Evolutionary conservation across 345 rosid species (phyloP), one percentile per base, ranked within the genome.

Genomic region (Salix udensis): DNA sequence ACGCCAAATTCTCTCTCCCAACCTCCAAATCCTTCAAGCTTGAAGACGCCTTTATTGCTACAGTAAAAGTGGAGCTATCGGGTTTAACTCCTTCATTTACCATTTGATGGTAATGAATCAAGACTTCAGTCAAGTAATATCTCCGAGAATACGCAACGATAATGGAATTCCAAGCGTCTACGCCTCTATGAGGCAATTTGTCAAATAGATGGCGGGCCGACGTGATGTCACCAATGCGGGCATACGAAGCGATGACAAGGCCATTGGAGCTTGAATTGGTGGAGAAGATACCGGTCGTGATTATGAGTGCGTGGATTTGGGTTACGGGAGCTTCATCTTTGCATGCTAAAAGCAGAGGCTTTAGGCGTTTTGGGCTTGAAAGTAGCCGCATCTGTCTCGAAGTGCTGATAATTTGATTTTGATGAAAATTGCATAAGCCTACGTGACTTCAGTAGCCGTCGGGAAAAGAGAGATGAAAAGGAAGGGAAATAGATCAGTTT

Each of bases 21-120:
- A 34, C 72, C 77, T 84, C 76, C 75, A 78, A 52, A 58, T 79
- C 88, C 88, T 74, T 76, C 79, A 83, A 79, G 67, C 72, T 86
- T 24, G 87, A 82, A 64, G 97, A 91, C 0, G 95, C 98, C 81
- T 91, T 91, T 61, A 93, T 79, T 3, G 90, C 83, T 16, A 91
- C 60, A 5, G 98, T 90, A 70, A 90, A 90, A 44, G 85, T 91
- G 2, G 97, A 88, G 89, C 94, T 93, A 79, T 91, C 94, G 23
- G 97, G 93, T 75, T 64, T 84, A 60, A 80, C 73, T 53, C 84
- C 83, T 76, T 87, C 93, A 40, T 40, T 0, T 30, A 86, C 61
- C 93, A 93, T 93, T 79, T 79, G 78, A 70, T 77, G 80, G 78
- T 88, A 90, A 42, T 90, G 82, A 12, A 79, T 39, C 48, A 93